Evolutionary conservation across 169 alveolate genomes (phyloP), one percentile per base, ranked within the genome.

Genomic region (Babesia microti): DNA sequence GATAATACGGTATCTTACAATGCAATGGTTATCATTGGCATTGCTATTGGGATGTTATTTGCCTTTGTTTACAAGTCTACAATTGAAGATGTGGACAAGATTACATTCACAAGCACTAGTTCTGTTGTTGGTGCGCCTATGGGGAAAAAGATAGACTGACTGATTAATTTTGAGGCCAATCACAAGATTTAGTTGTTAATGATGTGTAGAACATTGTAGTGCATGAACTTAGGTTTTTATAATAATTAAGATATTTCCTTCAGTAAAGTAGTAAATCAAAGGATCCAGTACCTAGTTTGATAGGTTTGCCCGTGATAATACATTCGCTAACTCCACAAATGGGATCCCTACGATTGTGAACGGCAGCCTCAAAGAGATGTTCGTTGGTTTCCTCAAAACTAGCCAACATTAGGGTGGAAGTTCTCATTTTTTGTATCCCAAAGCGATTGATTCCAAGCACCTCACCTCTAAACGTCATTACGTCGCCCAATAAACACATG

Each of bases 381-480:
- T 96, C 99, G 40, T 89, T 91, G 11, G 99, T 96, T 71, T 93
- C 95, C 81, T 96, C 99, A 72, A 96, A 96, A 41, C 97, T 88
- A 4, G 98, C 98, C 41, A 93, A 82, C 97, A 93, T 88, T 28
- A 96, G 74, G n/a, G 98, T 89, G 26, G 97, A 86, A 1, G 93
- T 83, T 17, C 97, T 87, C 95, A 94, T 91, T 81, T 93, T 92
- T 53, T 86, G 85, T 41, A 96, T 93, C 35, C 98, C 99, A 66
- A 87, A 89, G 68, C 99, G 79, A 30, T 93, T 92, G 37, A 93
- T 93, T 7, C 99, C 99, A 24, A 87, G 67, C 19, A 93, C 95
- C 44, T 85, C 81, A n/a, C 97, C 95, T 52, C 86, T 71, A 70
- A 88, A 92, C n/a, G 98, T 92, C 98, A 95, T 92, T 15, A 87